These are phyloP conservation scores for Pseudodiploospora longispora DNA, from an alignment of 2,329 filamentous ascomycete genomes.

Conservation along the genomic window DNA sequence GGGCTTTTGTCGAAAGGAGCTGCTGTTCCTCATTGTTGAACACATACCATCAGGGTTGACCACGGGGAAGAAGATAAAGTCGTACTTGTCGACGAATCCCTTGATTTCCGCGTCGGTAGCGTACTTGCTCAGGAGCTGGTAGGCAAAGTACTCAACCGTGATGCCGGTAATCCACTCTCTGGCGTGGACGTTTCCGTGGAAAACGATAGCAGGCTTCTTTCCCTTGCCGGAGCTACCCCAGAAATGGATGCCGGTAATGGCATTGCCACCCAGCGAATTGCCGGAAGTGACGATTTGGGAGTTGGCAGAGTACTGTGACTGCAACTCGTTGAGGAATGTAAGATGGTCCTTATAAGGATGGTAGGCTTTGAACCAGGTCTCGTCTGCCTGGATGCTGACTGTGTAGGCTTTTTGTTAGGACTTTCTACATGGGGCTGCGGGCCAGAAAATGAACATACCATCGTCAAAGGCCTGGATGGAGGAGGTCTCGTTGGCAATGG, in stretches of 20 bases:
- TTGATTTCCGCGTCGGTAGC: slow-evolving; percentile 27
- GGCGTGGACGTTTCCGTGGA: slow-evolving; percentile 51
- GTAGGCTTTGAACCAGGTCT: slow-evolving; percentile 45
- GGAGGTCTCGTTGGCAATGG: slow-evolving; percentile 26
- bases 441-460: slow-evolving; percentile 13
- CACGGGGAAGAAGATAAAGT: slow-evolving; percentile 57
- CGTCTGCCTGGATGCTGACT: slow-evolving; percentile 1
- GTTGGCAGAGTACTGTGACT: slow-evolving; percentile 32
- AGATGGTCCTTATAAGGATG: slow-evolving; percentile 44
- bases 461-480: slow-evolving; percentile 19
- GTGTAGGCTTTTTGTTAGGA: accelerated
- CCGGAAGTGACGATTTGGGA: slow-evolving; percentile 43
- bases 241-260: slow-evolving; percentile 55
- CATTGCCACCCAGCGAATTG: slow-evolving; percentile 35
- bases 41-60: slow-evolving; percentile 51
- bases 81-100: slow-evolving; percentile 50
- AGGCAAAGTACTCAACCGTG: slow-evolving; percentile 46
- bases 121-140: slow-evolving; percentile 40
- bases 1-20: not conserved
- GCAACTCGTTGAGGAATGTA: slow-evolving; percentile 38
- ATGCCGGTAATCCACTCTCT: slow-evolving; percentile 53
- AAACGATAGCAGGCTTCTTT: slow-evolving; percentile 43
- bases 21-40: not conserved
- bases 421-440: not conserved
- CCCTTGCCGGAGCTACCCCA: slow-evolving; percentile 38